A percentile compares a stretch with the other conserved stretches of the same genome.
Conservation (phyloP, 83 land plant species). For the Picea abies region DNA sequence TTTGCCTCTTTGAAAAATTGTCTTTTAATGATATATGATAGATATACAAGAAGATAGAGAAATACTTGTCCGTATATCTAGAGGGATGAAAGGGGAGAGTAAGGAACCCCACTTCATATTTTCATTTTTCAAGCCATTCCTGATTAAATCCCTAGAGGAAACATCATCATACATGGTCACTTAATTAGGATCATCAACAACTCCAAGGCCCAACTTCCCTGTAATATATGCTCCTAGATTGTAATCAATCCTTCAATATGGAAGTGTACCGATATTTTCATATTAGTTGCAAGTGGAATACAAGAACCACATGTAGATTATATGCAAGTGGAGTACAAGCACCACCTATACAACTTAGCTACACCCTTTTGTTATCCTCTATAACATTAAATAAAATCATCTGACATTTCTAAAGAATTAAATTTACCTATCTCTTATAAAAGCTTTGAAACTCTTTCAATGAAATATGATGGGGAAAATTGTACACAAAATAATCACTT, state of each 20-base stretch:
- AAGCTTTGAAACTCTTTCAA: conserved; percentile 86
- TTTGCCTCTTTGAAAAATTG: conserved; percentile 92
- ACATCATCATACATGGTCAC: too few relatives aligned
- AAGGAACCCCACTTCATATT: conserved; percentile 97
- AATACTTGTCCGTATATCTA: conserved; percentile 91
- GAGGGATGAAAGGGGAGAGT: conserved; percentile 84
- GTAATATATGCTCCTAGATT: conserved; percentile 51
- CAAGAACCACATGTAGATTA: conserved; percentile 43
- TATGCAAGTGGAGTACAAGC: conserved; percentile 95
- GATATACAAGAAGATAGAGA: conserved; percentile 72
- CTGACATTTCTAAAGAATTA: conserved; percentile 85
- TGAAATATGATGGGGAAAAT: conserved; percentile 62
- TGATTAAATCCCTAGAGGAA: conserved; percentile 94
- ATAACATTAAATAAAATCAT: conserved; percentile 34
- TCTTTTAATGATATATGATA: conserved; percentile 69
- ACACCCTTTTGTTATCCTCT: conserved; percentile 64
- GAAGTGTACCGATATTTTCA: conserved; percentile 71
- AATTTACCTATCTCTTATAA: conserved; percentile 95
- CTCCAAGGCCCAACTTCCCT: too few relatives aligned
- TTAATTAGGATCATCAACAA: too few relatives aligned
- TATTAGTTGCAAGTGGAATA: background rate
- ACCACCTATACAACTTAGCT: conserved; percentile 72
- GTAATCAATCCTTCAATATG: conserved; percentile 85
- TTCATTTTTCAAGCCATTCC: conserved; percentile 99
- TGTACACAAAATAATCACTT: conserved; percentile 82